Conservation (phyloP, 495 filamentous ascomycete species). For the Lophiostoma macrostomum region DNA sequence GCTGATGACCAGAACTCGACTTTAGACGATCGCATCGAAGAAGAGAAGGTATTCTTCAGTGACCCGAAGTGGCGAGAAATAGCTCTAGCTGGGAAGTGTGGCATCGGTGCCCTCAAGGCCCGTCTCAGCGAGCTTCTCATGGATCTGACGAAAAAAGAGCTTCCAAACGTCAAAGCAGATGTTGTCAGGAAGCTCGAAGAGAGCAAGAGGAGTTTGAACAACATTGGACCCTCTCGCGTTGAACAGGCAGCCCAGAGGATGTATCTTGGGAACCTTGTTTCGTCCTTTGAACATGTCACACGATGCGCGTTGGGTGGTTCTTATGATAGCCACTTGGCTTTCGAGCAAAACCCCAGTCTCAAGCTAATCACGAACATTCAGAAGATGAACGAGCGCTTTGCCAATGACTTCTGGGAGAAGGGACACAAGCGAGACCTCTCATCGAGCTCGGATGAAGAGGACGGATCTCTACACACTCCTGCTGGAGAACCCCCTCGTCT, state of each 20-base stretch:
- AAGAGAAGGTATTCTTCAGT: conserved; percentile 5
- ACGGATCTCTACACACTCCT: not conserved
- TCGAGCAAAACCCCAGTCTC: not conserved
- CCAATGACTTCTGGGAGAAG: conserved; percentile 6
- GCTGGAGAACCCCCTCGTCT: not conserved
- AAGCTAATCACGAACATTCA: conserved; percentile 7
- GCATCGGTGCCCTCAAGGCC: conserved; percentile 6
- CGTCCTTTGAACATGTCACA: conserved; percentile 1
- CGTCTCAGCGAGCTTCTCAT: conserved; percentile 4
- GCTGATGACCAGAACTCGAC: conserved; percentile 1
- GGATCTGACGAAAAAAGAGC: conserved; percentile 9
- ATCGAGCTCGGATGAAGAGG: not conserved
- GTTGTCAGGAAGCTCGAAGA: conserved; percentile 4
- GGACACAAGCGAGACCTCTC: conserved; percentile 3
- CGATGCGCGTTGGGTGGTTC: conserved; percentile 1
- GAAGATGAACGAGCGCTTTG: conserved; percentile 10
- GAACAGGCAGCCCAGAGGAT: conserved; percentile 8
- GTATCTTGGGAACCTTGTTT: conserved; percentile 2
- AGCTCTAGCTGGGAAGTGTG: not conserved
- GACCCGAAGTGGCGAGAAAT: not conserved
- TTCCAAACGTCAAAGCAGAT: conserved; percentile 11
- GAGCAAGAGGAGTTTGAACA: not conserved
- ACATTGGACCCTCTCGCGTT: conserved; percentile 1
- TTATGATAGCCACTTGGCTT: conserved; percentile 2
- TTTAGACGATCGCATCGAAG: not conserved